A percentile compares a stretch with the other conserved stretches of the same genome.
phyloP scores from a whole-genome alignment of 73 alveolate genomes.

The Breviolum minutum region DNA sequence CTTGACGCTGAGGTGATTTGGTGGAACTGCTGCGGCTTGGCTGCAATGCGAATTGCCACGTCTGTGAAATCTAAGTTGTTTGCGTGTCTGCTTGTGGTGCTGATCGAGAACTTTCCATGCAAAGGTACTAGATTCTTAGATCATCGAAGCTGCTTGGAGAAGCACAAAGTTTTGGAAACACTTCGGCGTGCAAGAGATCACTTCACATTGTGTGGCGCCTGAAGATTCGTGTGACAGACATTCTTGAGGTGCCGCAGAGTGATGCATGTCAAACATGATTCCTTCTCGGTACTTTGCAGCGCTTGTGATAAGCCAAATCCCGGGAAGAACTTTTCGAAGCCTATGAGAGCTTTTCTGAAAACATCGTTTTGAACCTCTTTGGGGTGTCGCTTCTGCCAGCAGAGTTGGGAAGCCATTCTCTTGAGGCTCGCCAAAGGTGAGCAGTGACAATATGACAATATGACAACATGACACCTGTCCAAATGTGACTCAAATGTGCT shows the following conservation, averaged over 20 bases:
- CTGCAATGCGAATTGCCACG: not conserved
- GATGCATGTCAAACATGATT: not conserved
- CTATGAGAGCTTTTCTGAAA: too few relatives aligned
- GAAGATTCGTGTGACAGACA: not conserved
- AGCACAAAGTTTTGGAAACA: not conserved
- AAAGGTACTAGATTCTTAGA: not conserved
- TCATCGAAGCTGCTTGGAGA: not conserved
- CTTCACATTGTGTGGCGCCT: too few relatives aligned
- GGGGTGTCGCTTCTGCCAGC: not conserved
- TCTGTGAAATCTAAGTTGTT: not conserved
- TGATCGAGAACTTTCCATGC: not conserved
- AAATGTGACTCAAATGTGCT: too few relatives aligned
- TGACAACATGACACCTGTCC: too few relatives aligned
- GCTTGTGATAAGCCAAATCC: not conserved
- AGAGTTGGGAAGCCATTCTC: constrained; percentile 13
- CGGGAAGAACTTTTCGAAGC: too few relatives aligned
- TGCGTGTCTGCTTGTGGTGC: not conserved
- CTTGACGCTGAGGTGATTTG: constrained; percentile 24
- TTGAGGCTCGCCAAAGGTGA: constrained; percentile 37
- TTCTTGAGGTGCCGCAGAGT: too few relatives aligned
- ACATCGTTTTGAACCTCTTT: not conserved
- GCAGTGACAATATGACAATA: not conserved
- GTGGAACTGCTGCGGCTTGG: constrained; percentile 41
- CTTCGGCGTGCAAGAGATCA: not conserved
- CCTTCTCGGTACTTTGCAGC: not conserved